phyloP scores from a whole-genome alignment of 371 early-diverging fungal species.

The Syncephalis plumigaleata region DNA sequence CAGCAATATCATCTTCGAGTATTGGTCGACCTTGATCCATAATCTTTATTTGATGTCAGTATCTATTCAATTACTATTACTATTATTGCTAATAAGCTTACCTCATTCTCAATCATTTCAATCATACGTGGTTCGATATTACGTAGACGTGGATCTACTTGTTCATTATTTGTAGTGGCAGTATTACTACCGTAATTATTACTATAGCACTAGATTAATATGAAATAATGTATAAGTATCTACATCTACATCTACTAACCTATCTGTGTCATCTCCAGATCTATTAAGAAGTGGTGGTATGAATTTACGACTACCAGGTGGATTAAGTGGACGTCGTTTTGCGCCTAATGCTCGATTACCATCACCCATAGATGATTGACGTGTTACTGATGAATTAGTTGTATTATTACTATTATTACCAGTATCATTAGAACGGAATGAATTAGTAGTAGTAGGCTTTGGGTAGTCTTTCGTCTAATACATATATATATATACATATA shows the following conservation, averaged over 20 bases:
- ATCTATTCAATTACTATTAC: not conserved
- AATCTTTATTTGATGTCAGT: constrained; percentile 12
- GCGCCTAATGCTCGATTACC: constrained; percentile 7
- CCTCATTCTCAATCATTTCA: constrained; percentile 65
- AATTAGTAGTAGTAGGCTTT: not conserved
- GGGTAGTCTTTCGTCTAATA: not conserved
- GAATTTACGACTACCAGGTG: constrained; percentile 1
- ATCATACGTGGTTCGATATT: constrained; percentile 68
- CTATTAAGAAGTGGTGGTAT: constrained; percentile 5
- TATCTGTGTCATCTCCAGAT: constrained; percentile 6
- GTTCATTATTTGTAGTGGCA: constrained; percentile 9
- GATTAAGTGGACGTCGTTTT: constrained; percentile 2
- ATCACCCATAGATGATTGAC: constrained; percentile 3
- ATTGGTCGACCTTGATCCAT: constrained; percentile 21
- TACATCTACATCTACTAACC: not conserved
- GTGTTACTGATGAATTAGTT: not conserved
- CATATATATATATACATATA: not conserved
- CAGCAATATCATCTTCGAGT: constrained; percentile 82
- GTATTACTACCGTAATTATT: not conserved
- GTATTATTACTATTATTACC: not conserved
- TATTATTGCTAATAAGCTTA: constrained; percentile 3
- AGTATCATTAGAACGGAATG: not conserved
- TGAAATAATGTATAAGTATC: not conserved
- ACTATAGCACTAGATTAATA: not conserved
- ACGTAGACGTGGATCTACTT: constrained; percentile 37